phyloP scores from a whole-genome alignment of 257 asterid genomes.

The Solanum pennellii region DNA sequence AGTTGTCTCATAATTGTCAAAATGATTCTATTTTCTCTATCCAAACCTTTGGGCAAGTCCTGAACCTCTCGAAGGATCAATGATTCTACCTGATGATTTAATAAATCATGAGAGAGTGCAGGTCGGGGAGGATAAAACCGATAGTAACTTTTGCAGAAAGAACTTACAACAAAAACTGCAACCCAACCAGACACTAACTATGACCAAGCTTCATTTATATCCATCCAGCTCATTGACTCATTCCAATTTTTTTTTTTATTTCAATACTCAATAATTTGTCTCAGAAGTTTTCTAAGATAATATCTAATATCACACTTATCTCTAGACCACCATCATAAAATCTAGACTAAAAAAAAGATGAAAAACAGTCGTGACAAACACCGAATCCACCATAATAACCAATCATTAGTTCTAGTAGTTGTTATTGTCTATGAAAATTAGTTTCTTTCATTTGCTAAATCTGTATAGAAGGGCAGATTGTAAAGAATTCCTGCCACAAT shows the following conservation, averaged over 20 bases:
- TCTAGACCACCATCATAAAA: not conserved
- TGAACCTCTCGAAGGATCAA: slow-evolving; percentile 58
- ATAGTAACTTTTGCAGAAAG: not conserved
- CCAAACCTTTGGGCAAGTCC: slow-evolving; percentile 70
- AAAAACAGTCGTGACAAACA: not conserved
- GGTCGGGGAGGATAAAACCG: not conserved
- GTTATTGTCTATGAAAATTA: not conserved
- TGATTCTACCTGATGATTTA: slow-evolving; percentile 63
- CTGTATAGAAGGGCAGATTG: not conserved
- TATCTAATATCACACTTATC: not conserved
- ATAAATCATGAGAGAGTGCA: not conserved
- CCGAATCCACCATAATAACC: not conserved
- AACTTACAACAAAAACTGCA: not conserved
- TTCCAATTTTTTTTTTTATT: not conserved
- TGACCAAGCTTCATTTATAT: not conserved
- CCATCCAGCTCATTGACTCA: not conserved
- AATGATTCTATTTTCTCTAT: slow-evolving; percentile 82
- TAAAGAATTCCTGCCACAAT: not conserved
- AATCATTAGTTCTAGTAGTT: not conserved
- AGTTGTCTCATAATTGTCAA: slow-evolving; percentile 84
- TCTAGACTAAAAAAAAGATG: not conserved
- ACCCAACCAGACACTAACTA: not conserved
- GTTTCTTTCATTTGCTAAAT: not conserved
- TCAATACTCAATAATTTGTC: not conserved
- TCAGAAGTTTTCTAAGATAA: not conserved